A percentile compares a stretch with the other conserved stretches of the same genome.
phyloP scores from a whole-genome alignment of 1,284 basidiomycete genomes.

The Dichomitus squalens region DNA sequence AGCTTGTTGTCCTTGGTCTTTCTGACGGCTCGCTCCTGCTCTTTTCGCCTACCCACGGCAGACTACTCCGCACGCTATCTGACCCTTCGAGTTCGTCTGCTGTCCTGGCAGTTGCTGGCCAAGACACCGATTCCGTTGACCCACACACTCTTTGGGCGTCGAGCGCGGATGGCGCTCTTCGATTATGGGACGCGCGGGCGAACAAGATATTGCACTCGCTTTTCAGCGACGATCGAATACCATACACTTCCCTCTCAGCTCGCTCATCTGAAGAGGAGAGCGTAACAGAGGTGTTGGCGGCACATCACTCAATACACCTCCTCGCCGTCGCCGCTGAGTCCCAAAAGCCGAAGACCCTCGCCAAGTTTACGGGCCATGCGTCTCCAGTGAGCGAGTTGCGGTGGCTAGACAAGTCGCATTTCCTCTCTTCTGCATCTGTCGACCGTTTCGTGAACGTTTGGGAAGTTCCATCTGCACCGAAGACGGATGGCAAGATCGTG shows the following conservation, averaged over 20 bases:
- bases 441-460: slow-evolving; percentile 79
- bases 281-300: slow-evolving; percentile 49
- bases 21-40: slow-evolving; percentile 57
- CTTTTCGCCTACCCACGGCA: slow-evolving; percentile 61
- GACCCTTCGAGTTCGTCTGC: slow-evolving; percentile 54
- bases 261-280: slow-evolving; percentile 39
- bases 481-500: slow-evolving; percentile 55
- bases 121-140: slow-evolving; percentile 30
- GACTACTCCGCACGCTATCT: slow-evolving; percentile 55
- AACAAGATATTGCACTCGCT: slow-evolving; percentile 45
- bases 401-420: slow-evolving; percentile 55
- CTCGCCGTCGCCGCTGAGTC: slow-evolving; percentile 41
- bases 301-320: slow-evolving; percentile 61
- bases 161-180: slow-evolving; percentile 55
- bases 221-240: slow-evolving; percentile 59
- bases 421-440: slow-evolving; percentile 73
- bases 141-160: slow-evolving; percentile 53
- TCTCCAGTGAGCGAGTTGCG: slow-evolving; percentile 54
- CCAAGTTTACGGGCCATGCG: slow-evolving; percentile 67
- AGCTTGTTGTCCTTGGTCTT: slow-evolving; percentile 57
- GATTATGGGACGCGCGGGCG: slow-evolving; percentile 58
- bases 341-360: slow-evolving; percentile 47
- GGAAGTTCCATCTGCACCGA: slow-evolving; percentile 43
- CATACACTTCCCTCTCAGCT: slow-evolving; percentile 54
- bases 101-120: slow-evolving; percentile 49